A percentile compares a stretch with the other conserved stretches of the same genome.
These are phyloP conservation scores for Emergomyces orientalis DNA, from an alignment of 2,329 filamentous ascomycete species.

Conservation along the genomic window DNA sequence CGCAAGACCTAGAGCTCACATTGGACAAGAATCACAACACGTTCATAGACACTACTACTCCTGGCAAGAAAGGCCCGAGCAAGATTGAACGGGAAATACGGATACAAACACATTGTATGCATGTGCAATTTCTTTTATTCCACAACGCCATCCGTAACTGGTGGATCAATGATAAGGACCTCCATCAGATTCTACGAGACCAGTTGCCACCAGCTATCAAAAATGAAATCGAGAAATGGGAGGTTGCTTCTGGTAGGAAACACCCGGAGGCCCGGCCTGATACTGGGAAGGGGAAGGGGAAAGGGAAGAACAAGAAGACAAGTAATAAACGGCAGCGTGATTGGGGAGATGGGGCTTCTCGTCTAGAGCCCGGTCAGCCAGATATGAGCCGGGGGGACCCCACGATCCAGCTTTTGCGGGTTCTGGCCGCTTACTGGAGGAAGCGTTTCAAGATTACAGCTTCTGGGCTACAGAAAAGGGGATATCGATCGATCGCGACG, in stretches of 20 bases:
- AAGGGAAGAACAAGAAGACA: slow-evolving; percentile 32
- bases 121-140: slow-evolving; percentile 79
- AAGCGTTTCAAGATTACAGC: slow-evolving; percentile 68
- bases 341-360: slow-evolving; percentile 62
- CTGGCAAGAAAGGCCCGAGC: slow-evolving; percentile 70
- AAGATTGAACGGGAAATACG: slow-evolving; percentile 76
- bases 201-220: slow-evolving; percentile 59
- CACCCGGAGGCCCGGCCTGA: slow-evolving; percentile 34
- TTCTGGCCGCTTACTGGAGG: slow-evolving; percentile 79
- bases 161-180: slow-evolving; percentile 68
- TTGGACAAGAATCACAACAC: slow-evolving; percentile 48
- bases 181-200: slow-evolving; percentile 67
- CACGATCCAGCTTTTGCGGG: slow-evolving; percentile 63
- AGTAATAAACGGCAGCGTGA: slow-evolving; percentile 44
- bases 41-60: slow-evolving; percentile 48
- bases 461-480: slow-evolving; percentile 76
- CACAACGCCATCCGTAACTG: slow-evolving; percentile 80
- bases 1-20: slow-evolving; percentile 66
- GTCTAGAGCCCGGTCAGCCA: slow-evolving; percentile 58
- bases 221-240: slow-evolving; percentile 66
- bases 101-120: slow-evolving; percentile 71
- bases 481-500: slow-evolving; percentile 70
- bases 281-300: slow-evolving; percentile 33
- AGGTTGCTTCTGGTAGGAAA: slow-evolving; percentile 55
- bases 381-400: slow-evolving; percentile 80